A percentile compares a stretch with the other conserved stretches of the same genome.
phyloP scores from a whole-genome alignment of 306 rosid species.

The Lathyrus aphaca region DNA sequence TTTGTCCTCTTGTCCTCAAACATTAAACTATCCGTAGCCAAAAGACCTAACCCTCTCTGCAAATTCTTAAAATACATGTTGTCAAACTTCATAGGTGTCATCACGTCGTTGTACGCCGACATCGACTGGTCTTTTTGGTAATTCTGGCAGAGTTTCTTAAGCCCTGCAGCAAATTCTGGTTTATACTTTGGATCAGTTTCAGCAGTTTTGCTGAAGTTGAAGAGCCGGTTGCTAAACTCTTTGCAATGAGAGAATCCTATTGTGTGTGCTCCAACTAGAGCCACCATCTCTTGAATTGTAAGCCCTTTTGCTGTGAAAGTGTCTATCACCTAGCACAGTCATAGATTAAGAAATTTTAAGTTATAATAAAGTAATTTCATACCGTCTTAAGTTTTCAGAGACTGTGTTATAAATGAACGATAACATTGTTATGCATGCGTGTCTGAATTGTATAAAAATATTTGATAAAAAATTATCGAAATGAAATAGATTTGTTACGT shows the following conservation, averaged over 20 bases:
- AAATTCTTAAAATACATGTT: constrained; percentile 48
- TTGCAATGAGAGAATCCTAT: constrained; percentile 58
- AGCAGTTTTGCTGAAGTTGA: constrained; percentile 42
- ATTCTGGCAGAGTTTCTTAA: constrained; percentile 47
- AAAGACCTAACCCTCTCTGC: constrained; percentile 45
- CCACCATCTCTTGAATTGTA: constrained; percentile 52
- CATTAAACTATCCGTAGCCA: constrained; percentile 42
- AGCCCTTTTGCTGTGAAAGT: constrained; percentile 40
- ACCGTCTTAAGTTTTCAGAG: too few species aligned
- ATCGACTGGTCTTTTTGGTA: constrained; percentile 30
- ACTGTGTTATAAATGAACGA: too few species aligned
- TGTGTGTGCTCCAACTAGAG: constrained; percentile 49
- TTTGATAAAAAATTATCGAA: neutral
- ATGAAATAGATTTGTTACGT: neutral
- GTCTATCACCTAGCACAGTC: constrained; percentile 1
- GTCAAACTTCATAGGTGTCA: constrained; percentile 53
- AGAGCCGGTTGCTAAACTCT: constrained; percentile 46
- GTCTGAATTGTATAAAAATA: neutral
- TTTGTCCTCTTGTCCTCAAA: constrained; percentile 41
- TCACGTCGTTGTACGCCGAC: constrained; percentile 57
- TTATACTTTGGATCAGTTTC: constrained; percentile 36
- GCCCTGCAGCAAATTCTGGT: constrained; percentile 42
- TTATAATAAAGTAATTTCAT: neutral
- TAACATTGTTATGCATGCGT: too few species aligned
- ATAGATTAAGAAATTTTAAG: neutral